Conservation (phyloP, 2,329 filamentous ascomycete genomes). For the Clathrospora elynae region DNA sequence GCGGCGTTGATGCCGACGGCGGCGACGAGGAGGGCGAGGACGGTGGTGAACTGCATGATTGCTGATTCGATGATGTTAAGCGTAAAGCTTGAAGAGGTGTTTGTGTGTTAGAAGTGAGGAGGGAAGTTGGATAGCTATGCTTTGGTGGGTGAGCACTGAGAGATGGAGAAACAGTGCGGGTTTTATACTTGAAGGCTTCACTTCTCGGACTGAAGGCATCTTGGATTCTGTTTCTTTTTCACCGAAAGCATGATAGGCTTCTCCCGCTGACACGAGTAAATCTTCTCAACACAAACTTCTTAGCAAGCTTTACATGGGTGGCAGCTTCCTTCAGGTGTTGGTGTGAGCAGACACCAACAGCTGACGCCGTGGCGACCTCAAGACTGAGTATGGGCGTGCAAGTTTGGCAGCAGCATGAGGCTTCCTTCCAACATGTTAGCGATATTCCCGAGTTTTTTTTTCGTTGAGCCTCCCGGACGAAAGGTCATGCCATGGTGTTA, state of each 20-base stretch:
- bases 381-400: too few relatives aligned
- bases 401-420: neutral
- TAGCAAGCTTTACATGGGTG: neutral
- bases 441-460: too few relatives aligned
- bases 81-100: neutral
- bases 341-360: neutral
- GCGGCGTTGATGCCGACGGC: conserved; percentile 21
- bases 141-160: neutral
- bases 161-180: neutral
- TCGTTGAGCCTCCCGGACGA: too few relatives aligned
- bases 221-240: neutral
- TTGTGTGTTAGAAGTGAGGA: neutral
- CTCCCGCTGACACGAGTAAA: conserved; percentile 5
- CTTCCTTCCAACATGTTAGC: neutral
- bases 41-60: conserved; percentile 18
- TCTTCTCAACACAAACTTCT: conserved; percentile 1
- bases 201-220: neutral
- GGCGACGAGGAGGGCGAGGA: conserved; percentile 12
- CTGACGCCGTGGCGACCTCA: conserved; percentile 1
- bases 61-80: conserved; percentile 4
- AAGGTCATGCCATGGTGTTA: too few relatives aligned
- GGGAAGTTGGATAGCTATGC: neutral
- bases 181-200: conserved; percentile 1
- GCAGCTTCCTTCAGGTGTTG: neutral
- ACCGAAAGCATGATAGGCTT: neutral